phyloP scores from a whole-genome alignment of 1,284 basidiomycete genomes.

The Puccinia horiana region DNA sequence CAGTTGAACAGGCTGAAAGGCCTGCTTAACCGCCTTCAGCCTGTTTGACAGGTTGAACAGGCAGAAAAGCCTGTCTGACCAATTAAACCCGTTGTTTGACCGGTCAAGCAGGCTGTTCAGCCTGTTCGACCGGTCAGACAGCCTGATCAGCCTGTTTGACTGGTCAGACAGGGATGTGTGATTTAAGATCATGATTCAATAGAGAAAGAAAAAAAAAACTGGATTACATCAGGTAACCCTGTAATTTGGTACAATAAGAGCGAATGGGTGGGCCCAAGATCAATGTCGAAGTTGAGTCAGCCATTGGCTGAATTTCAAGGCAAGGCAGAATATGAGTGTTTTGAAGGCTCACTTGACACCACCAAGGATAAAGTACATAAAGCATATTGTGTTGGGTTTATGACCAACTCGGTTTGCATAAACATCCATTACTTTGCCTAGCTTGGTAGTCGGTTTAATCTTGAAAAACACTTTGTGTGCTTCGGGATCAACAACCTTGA shows the following conservation, averaged over 20 bases:
- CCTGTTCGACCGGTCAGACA: too few relatives aligned
- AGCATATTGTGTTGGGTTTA: constrained; percentile 23
- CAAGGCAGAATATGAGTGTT: not conserved
- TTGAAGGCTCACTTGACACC: constrained; percentile 30
- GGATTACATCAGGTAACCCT: constrained; percentile 45
- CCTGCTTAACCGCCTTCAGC: too few relatives aligned
- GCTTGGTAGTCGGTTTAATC: constrained; percentile 90
- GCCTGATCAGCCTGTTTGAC: too few relatives aligned
- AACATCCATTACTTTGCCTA: constrained; percentile 88
- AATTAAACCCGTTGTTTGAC: too few relatives aligned
- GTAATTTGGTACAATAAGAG: not conserved
- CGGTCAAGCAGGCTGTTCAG: too few relatives aligned
- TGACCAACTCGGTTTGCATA: constrained; percentile 75
- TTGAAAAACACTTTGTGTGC: constrained; percentile 97
- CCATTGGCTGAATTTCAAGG: not conserved
- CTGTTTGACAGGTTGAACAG: too few relatives aligned
- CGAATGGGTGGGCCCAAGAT: not conserved
- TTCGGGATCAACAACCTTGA: constrained; percentile 68
- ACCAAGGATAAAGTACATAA: constrained; percentile 47
- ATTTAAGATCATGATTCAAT: not conserved
- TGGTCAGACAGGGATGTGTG: too few relatives aligned
- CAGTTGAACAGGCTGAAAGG: too few relatives aligned
- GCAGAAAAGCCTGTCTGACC: too few relatives aligned
- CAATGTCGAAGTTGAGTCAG: not conserved
- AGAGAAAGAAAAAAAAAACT: not conserved